Evolutionary conservation across 768 basidiomycete species (phyloP), one percentile per base, ranked within the genome.

Genomic region (Boletus edulis): DNA sequence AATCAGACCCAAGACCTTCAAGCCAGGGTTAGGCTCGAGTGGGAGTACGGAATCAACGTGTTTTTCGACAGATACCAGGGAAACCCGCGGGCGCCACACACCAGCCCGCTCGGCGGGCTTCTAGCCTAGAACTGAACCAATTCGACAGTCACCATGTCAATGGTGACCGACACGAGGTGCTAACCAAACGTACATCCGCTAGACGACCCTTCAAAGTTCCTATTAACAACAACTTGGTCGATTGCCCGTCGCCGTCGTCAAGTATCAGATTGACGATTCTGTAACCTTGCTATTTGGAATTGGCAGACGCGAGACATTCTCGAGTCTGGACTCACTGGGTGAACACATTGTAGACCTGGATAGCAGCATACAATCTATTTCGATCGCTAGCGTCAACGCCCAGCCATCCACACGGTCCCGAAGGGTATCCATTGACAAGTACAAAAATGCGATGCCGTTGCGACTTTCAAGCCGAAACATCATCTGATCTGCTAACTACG

Each of bases 1-100:
- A 29, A 29, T 32, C 35, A 24, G 38, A 45, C 34, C 50, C 47
- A 29, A 29, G 29, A 29, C 29, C 29, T 37, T 37, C 13, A 15
- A 37, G 35, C 17, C 59, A 56, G 53, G 59, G 59, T 45, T 10
- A 44, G 41, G 20, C 27, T 32, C 34, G 9, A 54, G 38, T 49
- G 34, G 24, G 45, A 43, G 15, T 29, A 29, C 29, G 29, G 29
- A 29, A 29, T 9, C 14, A 46, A 40, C 1, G 10, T n/a, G 39
- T 29, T 20, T 29, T 20, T 46, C 27, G 51, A 55, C 42, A 31
- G 12, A 17, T 20, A 5, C 31, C 58, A 31, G 40, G 27, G 31
- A 18, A n/a, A n/a, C 27, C n/a, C 45, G 31, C 27, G 22, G 35
- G 38, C 13, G 24, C 6, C n/a, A 29, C 15, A n/a, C 48, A 8